Conservation (phyloP, 495 filamentous ascomycete genomes). For the Aspergillus bertholletiae region DNA sequence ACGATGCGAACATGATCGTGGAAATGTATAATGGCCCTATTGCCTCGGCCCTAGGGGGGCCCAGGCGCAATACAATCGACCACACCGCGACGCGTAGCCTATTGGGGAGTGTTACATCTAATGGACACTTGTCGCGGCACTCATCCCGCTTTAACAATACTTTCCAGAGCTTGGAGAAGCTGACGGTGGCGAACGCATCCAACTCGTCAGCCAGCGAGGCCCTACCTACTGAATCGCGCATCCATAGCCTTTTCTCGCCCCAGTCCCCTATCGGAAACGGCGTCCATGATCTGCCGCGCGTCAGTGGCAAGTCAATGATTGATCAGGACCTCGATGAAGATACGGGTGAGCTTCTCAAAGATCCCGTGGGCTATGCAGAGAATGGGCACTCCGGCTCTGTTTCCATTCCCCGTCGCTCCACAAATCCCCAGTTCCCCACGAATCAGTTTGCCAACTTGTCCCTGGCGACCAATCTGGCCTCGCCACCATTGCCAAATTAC, state of each 20-base stretch:
- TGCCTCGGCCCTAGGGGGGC: constrained; percentile 31
- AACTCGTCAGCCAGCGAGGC: constrained; percentile 48
- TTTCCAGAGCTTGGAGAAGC: constrained; percentile 68
- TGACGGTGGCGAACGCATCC: constrained; percentile 60
- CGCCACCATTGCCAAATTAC: constrained; percentile 52
- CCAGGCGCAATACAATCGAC: constrained; percentile 60
- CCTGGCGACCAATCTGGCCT: constrained; percentile 60
- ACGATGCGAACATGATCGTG: constrained; percentile 75
- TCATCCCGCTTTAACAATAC: constrained; percentile 74
- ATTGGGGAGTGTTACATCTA: constrained; percentile 54
- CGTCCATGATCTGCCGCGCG: constrained; percentile 62
- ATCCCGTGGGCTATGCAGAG: constrained; percentile 80
- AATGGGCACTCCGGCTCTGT: constrained; percentile 57
- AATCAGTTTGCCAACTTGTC: constrained; percentile 69
- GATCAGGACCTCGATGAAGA: constrained; percentile 84
- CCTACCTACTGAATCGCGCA: constrained; percentile 59
- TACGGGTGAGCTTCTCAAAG: constrained; percentile 76
- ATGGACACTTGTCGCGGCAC: constrained; percentile 58
- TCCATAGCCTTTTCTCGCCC: constrained; percentile 76
- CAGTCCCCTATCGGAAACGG: constrained; percentile 80
- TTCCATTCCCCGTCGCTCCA: constrained; percentile 57
- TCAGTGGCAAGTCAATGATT: constrained; percentile 80
- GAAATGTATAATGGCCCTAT: constrained; percentile 57
- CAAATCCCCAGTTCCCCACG: constrained; percentile 70
- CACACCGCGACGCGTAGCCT: constrained; percentile 47